Percentiles rank a stretch among this genome's conserved stretches.
phyloP scores from a whole-genome alignment of 257 asterid species.

The Solanum etuberosum region DNA sequence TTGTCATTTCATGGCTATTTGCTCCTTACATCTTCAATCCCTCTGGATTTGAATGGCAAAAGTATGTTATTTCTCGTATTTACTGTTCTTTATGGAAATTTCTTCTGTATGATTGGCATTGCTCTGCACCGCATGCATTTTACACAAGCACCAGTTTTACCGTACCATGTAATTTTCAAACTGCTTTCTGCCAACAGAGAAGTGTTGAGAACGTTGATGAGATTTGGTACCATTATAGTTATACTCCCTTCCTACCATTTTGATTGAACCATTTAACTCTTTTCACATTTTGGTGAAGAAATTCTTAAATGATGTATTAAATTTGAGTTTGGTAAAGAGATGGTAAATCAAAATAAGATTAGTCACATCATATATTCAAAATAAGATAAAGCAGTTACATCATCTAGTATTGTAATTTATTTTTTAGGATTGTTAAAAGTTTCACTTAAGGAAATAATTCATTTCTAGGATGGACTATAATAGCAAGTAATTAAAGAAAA shows the following conservation, averaged over 20 bases:
- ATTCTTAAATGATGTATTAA: neutral
- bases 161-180: neutral
- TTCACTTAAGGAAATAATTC: neutral
- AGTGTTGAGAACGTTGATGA: neutral
- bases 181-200: neutral
- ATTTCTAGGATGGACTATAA: neutral
- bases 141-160: neutral
- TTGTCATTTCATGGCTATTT: slow-evolving; percentile 93
- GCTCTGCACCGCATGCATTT: neutral
- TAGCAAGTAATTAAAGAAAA: neutral
- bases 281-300: neutral
- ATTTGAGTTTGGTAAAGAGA: neutral
- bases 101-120: neutral
- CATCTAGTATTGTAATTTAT: neutral
- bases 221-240: neutral
- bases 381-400: neutral
- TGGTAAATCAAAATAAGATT: neutral
- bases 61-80: slow-evolving; percentile 41
- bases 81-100: neutral
- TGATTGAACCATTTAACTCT: neutral
- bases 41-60: slow-evolving; percentile 99
- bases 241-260: neutral
- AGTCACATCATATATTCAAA: neutral
- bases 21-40: slow-evolving; percentile 98
- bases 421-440: neutral